Base-by-base conservation (phyloP, 805 yeast genomes). In the Candida methanosorbosa region DNA sequence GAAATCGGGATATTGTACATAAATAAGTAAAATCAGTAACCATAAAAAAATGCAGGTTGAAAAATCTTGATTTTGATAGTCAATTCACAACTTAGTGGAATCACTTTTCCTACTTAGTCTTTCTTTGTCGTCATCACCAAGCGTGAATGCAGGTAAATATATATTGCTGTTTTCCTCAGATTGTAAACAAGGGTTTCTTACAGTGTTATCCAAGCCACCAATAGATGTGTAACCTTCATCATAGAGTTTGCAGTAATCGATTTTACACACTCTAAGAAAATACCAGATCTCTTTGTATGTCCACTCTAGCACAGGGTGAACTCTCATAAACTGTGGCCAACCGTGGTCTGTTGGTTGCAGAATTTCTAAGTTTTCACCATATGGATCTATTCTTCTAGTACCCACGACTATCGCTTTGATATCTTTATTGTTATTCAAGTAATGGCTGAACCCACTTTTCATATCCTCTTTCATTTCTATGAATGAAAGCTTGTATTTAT, bases 221-320 rank as follows among this genome's bases (percentile, higher is more conserved):
- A 92, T 57, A 1, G 95, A 84, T 1, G 98, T 88, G 50, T 81
- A 92, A 0, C 98, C 98, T 25, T 45, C 37, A 44, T 82, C 94
- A 49, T 92, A 92, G 37, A 92, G 59, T 2, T 52, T 46, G 53
- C 97, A 90, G 53, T 90, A 87, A 3, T 68, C 68, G 28, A 80
- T 67, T n/a, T 67, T 51, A 16, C 75, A 61, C 17, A 61, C 70
- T 16, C 75, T 57, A 33, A 90, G 57, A 50, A 90, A 88, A 43
- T 75, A 74, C 98, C 98, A 92, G 3, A 92, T 68, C 38, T 87
- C 84, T 16, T 71, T 69, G 45, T 84, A 81, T 27, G 72, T 72
- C 97, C 97, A 92, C 37, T 83, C 83, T 29, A 92, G 64, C 6
- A 92, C 76, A 0, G 98, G 97, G 49, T 88, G 94, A 4, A 88